Evolutionary conservation across 1,139 yeast genomes (phyloP), one percentile per base, ranked within the genome.

Genomic region (Debaryomyces psychrophilus): DNA sequence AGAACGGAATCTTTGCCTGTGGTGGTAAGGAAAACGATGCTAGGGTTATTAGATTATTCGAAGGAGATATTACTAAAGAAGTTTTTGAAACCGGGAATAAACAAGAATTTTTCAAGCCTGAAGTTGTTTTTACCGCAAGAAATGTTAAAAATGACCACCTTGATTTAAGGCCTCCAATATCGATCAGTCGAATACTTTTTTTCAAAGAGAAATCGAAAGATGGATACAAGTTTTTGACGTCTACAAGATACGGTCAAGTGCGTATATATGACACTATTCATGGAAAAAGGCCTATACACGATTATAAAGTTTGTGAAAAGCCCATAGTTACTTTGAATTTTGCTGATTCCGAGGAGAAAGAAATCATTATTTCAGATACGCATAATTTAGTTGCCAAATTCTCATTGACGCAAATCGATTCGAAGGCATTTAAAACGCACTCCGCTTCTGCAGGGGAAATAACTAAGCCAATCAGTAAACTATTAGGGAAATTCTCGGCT

Each of bases 11-110:
- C 2, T 79, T 82, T 64, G 92, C 89, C 0, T 79, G 69, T 58
- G 95, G 93, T 41, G 95, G 95, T 37, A 81, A 85, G 60, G 90
- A 87, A 54, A 81, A 82, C 51, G 86, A 85, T 55, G 67, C 85
- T 3, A 79, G 78, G 49, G 64, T 87, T 17, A 64, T 82, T 1
- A 64, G 72, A 43, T 50, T 85, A 14, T 72, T 68, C 42, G 65
- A 66, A 4, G 53, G 53, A 22, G 58, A 54, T 17, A 42, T 61
- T 15, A 55, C 54, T 31, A 47, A 57, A n/a, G 34, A 31, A 17
- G 15, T 59, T 6, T 55, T 55, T 57, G 44, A 54, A 34, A 12
- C 41, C 15, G 25, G 41, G 47, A 48, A 28, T 49, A 58, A 7
- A 43, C 52, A 55, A 11, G 47, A 48, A 7, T 58, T 61, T 37